Evolutionary conservation across 805 yeast genomes (phyloP).

Genomic region (Monosporozyma aerobia): DNA sequence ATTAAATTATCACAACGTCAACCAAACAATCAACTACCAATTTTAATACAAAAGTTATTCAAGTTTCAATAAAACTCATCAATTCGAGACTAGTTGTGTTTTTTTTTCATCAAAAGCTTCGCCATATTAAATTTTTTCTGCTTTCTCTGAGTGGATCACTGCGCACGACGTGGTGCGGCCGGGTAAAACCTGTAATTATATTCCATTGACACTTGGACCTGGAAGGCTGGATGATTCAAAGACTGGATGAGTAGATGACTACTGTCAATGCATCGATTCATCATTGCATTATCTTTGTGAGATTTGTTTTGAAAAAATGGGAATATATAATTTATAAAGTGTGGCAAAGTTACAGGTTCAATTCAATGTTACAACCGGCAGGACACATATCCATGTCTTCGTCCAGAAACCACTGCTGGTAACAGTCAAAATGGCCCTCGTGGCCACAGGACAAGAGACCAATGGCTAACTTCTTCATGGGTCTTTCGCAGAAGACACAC

Average conservation of each 20-base stretch:
- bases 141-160: background rate
- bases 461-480: slow-evolving; percentile 62
- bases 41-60: background rate
- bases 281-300: too few species aligned
- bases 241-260: too few species aligned
- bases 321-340: background rate
- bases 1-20: background rate
- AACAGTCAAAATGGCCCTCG: slow-evolving; percentile 73
- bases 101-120: background rate
- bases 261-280: too few species aligned
- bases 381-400: slow-evolving; percentile 69
- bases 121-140: background rate
- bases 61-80: background rate
- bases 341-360: slow-evolving; percentile 1
- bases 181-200: background rate
- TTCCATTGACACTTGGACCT: too few species aligned
- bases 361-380: slow-evolving; percentile 42
- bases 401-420: slow-evolving; percentile 65
- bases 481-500: slow-evolving; percentile 73
- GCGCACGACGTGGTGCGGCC: background rate
- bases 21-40: background rate
- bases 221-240: too few species aligned
- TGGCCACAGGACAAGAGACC: slow-evolving; percentile 71
- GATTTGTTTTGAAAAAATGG: too few species aligned
- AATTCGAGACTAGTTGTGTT: background rate